phyloP scores from a whole-genome alignment of 2,329 filamentous ascomycete genomes.

The Triangularia verruculosa region DNA sequence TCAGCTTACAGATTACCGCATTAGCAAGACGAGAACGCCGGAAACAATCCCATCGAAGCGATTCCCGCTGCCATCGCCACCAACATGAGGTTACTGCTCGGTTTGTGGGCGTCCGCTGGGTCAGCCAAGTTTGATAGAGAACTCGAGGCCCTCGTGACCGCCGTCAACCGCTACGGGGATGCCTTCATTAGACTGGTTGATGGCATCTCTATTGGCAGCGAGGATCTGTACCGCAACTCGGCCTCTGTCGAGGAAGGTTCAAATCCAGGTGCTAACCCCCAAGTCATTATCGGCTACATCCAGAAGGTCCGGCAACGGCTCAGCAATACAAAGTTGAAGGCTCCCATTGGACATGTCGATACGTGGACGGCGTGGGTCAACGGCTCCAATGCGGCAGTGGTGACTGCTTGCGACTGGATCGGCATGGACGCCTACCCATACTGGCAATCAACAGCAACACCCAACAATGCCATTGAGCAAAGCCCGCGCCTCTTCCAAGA shows the following conservation, averaged over 20 bases:
- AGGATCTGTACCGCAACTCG: conserved; percentile 81
- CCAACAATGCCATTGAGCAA: conserved; percentile 60
- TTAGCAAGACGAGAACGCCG: conserved; percentile 59
- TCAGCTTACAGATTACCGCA: neutral
- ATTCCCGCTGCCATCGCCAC: conserved; percentile 82
- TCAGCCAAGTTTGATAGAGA: conserved; percentile 66
- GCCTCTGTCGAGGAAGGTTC: conserved; percentile 62
- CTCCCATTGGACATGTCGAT: conserved; percentile 77
- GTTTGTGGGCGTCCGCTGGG: conserved; percentile 76
- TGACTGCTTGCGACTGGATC: conserved; percentile 70
- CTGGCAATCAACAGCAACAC: conserved; percentile 65
- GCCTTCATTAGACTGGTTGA: conserved; percentile 65
- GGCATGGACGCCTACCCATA: conserved; percentile 85
- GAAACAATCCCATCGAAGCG: conserved; percentile 63
- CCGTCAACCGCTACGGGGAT: conserved; percentile 66
- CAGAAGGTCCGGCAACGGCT: conserved; percentile 62
- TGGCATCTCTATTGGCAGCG: conserved; percentile 81
- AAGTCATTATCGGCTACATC: conserved; percentile 67
- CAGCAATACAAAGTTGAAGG: conserved; percentile 56
- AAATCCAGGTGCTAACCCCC: conserved; percentile 61
- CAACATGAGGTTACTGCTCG: conserved; percentile 74
- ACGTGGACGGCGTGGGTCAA: conserved; percentile 83
- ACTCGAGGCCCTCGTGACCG: conserved; percentile 65
- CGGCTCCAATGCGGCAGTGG: conserved; percentile 65
- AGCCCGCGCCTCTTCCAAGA: conserved; percentile 66